Evolutionary conservation across 352 stramenopile genomes (phyloP).

Genomic region (Blastocystis sp.): DNA sequence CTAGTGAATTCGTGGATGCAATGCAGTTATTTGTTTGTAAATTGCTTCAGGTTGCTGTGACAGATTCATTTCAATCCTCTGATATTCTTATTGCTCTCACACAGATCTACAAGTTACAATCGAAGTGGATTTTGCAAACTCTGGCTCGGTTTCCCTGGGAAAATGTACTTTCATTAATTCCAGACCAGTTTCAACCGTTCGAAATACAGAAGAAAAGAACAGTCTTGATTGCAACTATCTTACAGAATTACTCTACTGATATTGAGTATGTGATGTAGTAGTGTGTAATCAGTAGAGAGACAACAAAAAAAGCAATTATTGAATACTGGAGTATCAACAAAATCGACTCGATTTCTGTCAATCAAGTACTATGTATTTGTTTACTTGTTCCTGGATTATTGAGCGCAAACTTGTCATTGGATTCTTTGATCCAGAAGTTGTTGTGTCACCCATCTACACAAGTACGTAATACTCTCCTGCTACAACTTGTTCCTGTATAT

Average conservation of each 20-base stretch:
- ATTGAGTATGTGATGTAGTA: neutral
- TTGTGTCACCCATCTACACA: neutral
- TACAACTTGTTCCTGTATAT: neutral
- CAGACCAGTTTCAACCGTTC: neutral
- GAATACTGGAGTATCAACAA: neutral
- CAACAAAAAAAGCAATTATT: neutral
- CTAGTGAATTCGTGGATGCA: neutral
- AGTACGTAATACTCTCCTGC: neutral
- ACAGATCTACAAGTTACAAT: neutral
- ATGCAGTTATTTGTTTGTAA: neutral
- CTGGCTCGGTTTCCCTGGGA: neutral
- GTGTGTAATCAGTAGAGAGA: neutral
- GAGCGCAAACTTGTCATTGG: neutral
- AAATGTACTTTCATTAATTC: neutral
- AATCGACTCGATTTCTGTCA: neutral
- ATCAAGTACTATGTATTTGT: neutral
- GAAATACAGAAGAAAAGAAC: neutral
- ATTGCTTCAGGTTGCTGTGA: neutral
- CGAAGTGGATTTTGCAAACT: neutral
- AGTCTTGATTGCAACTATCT: neutral
- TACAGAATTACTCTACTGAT: neutral
- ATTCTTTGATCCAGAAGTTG: neutral
- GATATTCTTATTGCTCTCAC: neutral
- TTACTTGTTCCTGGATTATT: neutral
- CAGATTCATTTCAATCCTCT: neutral